Conservation (phyloP, 352 stramenopile genomes). For the Phytophthora pini region DNA sequence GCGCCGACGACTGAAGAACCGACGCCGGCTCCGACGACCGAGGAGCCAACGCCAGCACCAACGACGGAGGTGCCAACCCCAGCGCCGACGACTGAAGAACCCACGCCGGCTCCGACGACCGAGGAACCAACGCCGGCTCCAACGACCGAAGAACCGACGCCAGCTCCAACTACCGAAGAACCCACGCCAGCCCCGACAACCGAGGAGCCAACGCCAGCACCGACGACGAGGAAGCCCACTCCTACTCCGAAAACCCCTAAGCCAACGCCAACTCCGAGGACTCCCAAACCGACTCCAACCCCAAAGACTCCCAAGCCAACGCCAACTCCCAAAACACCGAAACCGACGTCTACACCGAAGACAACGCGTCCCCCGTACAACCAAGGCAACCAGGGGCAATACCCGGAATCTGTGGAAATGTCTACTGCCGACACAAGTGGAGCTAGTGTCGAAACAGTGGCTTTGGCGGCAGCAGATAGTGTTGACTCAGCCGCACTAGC, state of each 20-base stretch:
- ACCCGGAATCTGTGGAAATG: slow-evolving; percentile 5
- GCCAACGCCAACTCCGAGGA: slow-evolving; percentile 2
- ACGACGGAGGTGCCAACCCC: background rate
- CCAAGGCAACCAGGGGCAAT: slow-evolving; percentile 11
- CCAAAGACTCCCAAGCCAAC: slow-evolving; percentile 4
- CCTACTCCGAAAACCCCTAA: too few species aligned
- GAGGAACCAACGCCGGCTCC: background rate
- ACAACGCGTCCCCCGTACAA: slow-evolving; percentile 20
- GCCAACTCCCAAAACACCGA: slow-evolving; percentile 1
- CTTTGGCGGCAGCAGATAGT: slow-evolving; percentile 4
- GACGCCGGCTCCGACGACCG: background rate
- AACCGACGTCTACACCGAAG: slow-evolving; percentile 3
- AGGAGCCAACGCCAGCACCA: background rate
- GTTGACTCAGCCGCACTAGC: slow-evolving; percentile 6
- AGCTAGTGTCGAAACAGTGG: slow-evolving; percentile 5
- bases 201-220: background rate
- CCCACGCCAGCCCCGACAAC: background rate
- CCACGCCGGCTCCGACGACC: slow-evolving; percentile 6
- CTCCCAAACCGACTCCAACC: background rate
- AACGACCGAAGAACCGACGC: background rate
- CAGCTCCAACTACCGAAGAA: slow-evolving; percentile 8
- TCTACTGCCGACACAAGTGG: background rate
- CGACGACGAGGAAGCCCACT: too few species aligned
- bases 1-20: background rate
- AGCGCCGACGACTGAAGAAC: background rate